phyloP scores from a whole-genome alignment of 805 yeast species.

The Ogataea methanolica region DNA sequence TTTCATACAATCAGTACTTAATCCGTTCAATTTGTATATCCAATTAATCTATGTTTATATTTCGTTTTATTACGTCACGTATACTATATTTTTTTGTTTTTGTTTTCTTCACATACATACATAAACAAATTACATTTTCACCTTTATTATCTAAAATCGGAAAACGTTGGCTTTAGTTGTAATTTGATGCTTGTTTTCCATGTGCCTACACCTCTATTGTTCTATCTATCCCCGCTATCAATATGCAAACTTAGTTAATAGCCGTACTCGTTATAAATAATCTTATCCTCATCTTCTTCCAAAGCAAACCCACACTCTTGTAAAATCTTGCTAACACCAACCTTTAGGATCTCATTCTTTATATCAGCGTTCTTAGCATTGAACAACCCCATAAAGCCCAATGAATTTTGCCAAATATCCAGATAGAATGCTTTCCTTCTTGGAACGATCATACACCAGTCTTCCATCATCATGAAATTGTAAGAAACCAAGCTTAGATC shows the following conservation, averaged over 20 bases:
- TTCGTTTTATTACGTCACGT: neutral
- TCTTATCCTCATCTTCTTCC: conserved; percentile 41
- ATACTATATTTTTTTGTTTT: too few species aligned
- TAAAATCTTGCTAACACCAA: conserved; percentile 51
- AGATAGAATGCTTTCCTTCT: conserved; percentile 54
- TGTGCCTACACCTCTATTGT: neutral
- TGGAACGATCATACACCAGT: conserved; percentile 87
- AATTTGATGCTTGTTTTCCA: too few species aligned
- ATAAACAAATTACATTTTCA: too few species aligned
- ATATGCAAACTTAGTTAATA: conserved; percentile 33
- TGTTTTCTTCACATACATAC: too few species aligned
- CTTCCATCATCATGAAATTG: conserved; percentile 75
- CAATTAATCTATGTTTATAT: neutral
- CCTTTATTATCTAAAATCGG: too few species aligned
- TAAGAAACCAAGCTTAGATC: conserved; percentile 51
- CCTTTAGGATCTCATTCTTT: conserved; percentile 40
- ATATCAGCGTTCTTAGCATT: conserved; percentile 66
- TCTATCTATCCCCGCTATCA: too few species aligned
- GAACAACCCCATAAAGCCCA: conserved; percentile 76
- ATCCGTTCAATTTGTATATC: neutral
- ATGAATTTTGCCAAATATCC: conserved; percentile 66
- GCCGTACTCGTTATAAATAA: conserved; percentile 58
- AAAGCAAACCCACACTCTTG: conserved; percentile 62
- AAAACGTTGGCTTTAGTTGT: too few species aligned
- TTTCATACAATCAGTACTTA: too few species aligned